Conservation (phyloP, 1,284 basidiomycete species). For the Schizophyllum commune region DNA sequence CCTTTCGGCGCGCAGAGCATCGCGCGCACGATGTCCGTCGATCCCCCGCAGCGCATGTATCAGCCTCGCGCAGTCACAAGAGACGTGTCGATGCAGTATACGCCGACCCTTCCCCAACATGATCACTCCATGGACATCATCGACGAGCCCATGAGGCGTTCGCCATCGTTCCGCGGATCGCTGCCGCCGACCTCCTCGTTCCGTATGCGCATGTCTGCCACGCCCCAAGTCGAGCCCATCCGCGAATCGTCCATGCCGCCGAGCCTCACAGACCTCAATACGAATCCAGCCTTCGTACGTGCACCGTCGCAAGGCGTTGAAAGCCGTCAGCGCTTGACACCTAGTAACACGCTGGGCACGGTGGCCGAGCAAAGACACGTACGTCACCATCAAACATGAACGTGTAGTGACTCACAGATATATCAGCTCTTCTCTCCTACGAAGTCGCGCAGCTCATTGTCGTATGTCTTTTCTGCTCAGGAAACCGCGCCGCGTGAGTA, state of each 20-base stretch:
- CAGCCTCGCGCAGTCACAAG: slow-evolving; percentile 26
- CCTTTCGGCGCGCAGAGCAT: slow-evolving; percentile 17
- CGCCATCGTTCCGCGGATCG: slow-evolving; percentile 26
- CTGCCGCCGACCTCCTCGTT: slow-evolving; percentile 41
- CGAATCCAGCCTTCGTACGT: slow-evolving; percentile 64
- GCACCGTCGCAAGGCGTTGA: slow-evolving; percentile 34
- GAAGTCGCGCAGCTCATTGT: slow-evolving; percentile 41
- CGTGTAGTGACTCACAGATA: slow-evolving; percentile 6
- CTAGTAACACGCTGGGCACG: slow-evolving; percentile 48
- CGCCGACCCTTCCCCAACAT: slow-evolving; percentile 12
- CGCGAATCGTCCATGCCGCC: slow-evolving; percentile 68
- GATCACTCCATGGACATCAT: slow-evolving; percentile 23
- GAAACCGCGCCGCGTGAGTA: slow-evolving; percentile 25
- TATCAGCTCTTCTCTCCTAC: slow-evolving; percentile 36
- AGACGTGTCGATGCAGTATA: slow-evolving; percentile 29
- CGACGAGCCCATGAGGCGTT: slow-evolving; percentile 5
- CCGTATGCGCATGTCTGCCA: slow-evolving; percentile 57
- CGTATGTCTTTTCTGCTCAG: slow-evolving; percentile 33
- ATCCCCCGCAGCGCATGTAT: slow-evolving; percentile 31
- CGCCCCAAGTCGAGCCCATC: slow-evolving; percentile 52
- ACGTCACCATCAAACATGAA: slow-evolving; percentile 16
- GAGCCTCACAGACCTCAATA: slow-evolving; percentile 45
- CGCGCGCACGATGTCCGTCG: slow-evolving; percentile 55
- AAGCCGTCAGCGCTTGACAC: slow-evolving; percentile 22
- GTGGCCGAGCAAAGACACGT: slow-evolving; percentile 52